Evolutionary conservation across 805 yeast species (phyloP).

Genomic region (Cyberlindnera mrakii): DNA sequence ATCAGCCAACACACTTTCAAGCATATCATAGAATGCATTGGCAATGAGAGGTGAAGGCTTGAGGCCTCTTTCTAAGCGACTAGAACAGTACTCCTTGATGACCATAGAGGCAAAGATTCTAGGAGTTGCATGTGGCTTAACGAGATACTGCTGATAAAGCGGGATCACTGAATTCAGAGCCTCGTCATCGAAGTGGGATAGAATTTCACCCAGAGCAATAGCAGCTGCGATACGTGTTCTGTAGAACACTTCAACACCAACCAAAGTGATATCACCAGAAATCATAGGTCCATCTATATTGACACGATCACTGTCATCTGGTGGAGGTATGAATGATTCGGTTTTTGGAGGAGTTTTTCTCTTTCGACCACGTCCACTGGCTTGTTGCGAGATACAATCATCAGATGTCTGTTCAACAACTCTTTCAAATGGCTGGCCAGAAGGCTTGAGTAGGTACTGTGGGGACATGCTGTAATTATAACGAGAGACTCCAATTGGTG

Average conservation of each 20-base stretch:
- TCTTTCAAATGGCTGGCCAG: slow-evolving; percentile 38
- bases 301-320: slow-evolving; percentile 51
- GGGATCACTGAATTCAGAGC: slow-evolving; percentile 34
- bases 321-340: slow-evolving; percentile 38
- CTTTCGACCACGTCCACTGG: slow-evolving; percentile 37
- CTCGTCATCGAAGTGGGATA: slow-evolving; percentile 42
- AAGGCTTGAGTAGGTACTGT: slow-evolving; percentile 69
- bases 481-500: slow-evolving; percentile 93
- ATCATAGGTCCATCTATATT: slow-evolving; percentile 92
- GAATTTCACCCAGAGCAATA: slow-evolving; percentile 61
- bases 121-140: slow-evolving; percentile 57
- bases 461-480: slow-evolving; percentile 82
- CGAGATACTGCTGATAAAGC: slow-evolving; percentile 20
- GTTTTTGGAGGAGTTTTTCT: slow-evolving; percentile 32
- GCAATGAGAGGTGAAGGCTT: slow-evolving; percentile 22
- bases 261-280: slow-evolving; percentile 82
- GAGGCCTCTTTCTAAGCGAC: slow-evolving; percentile 15
- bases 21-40: slow-evolving; percentile 23
- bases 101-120: slow-evolving; percentile 64
- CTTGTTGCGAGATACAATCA: slow-evolving; percentile 15
- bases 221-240: slow-evolving; percentile 75
- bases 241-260: slow-evolving; percentile 69
- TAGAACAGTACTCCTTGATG: slow-evolving; percentile 58
- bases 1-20: slow-evolving; percentile 33
- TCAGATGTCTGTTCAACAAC: slow-evolving; percentile 1